Base-by-base conservation (phyloP, 139 green algal genomes). In the Picochlorum sp. region DNA sequence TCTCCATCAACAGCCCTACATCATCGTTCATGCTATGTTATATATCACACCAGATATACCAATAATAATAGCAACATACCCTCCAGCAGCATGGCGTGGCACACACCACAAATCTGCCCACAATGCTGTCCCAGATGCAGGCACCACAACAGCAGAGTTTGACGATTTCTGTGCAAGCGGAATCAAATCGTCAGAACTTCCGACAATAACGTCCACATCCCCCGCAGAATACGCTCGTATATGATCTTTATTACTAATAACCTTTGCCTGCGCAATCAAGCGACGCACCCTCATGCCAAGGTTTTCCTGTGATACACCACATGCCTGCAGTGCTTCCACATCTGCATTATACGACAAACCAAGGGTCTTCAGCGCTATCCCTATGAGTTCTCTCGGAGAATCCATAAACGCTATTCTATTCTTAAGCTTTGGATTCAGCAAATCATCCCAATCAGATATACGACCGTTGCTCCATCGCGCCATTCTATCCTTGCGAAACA, bases 201-300 rank as follows among this genome's bases (percentile, higher is more conserved):
- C 87, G 2, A 97, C 85, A 4, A 83, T 72, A 1, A 81, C 88
- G 68, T 77, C 86, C 15, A 85, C 82, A 55, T 96, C 88, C n/a
- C 77, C 76, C 21, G 76, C 77, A 7, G 52, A 24, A 26, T 95
- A 69, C 16, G 90, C 85, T 4, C 79, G 66, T 20, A 81, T 57
- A 49, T 89, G 81, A 21, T 90, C 83, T 6, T 64, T 62, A 62
- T 64, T 83, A 71, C 79, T 88, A 75, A 85, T 85, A 49, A 90
- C 74, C 10, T 71, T 72, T 37, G 75, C 77, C 71, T 90, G 82
- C 23, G 14, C 21, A 18, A 63, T 55, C 54, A 92, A 65, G 28
- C 72, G 69, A 16, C 51, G 45, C 16, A 88, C 52, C 4, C 67
- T 66, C 8, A 21, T 37, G 50, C 45, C 20, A 13, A 81, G 31